Conservation (phyloP, 768 basidiomycete species). For the Tylopilus sp. region DNA sequence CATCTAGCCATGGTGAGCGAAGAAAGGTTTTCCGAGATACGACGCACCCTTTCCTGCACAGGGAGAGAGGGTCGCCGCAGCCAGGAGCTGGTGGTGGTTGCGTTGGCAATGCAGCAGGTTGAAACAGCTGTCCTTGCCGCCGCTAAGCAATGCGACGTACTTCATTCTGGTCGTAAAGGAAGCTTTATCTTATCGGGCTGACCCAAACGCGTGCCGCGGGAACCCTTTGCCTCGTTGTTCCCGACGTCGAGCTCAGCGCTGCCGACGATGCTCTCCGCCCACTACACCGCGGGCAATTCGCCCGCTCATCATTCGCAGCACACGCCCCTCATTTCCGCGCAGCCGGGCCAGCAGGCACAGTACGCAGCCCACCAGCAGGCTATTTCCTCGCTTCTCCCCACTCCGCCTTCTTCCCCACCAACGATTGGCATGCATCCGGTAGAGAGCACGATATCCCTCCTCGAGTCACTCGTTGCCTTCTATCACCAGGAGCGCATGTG, state of each 20-base stretch:
- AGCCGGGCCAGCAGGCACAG: constrained; percentile 17
- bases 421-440: constrained; percentile 34
- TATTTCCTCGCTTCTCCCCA: constrained; percentile 32
- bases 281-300: constrained; percentile 19
- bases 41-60: constrained; percentile 74
- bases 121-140: constrained; percentile 97
- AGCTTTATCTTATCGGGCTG: constrained; percentile 19
- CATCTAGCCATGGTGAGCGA: constrained; percentile 56
- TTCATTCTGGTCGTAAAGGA: constrained; percentile 54
- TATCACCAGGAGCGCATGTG: constrained; percentile 72
- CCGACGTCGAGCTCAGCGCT: neutral
- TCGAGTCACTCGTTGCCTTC: constrained; percentile 62
- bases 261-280: constrained; percentile 69
- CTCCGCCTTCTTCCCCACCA: constrained; percentile 33
- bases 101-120: constrained; percentile 85
- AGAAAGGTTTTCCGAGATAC: neutral
- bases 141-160: constrained; percentile 91
- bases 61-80: constrained; percentile 86
- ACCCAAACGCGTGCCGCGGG: constrained; percentile 14
- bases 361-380: constrained; percentile 25
- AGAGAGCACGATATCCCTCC: constrained; percentile 51
- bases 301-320: constrained; percentile 21
- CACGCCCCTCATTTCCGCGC: constrained; percentile 28
- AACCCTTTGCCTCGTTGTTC: neutral
- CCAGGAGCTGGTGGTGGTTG: constrained; percentile 85